Evolutionary conservation across 1,284 basidiomycete genomes (phyloP).

Genomic region (Vanrija humicola): DNA sequence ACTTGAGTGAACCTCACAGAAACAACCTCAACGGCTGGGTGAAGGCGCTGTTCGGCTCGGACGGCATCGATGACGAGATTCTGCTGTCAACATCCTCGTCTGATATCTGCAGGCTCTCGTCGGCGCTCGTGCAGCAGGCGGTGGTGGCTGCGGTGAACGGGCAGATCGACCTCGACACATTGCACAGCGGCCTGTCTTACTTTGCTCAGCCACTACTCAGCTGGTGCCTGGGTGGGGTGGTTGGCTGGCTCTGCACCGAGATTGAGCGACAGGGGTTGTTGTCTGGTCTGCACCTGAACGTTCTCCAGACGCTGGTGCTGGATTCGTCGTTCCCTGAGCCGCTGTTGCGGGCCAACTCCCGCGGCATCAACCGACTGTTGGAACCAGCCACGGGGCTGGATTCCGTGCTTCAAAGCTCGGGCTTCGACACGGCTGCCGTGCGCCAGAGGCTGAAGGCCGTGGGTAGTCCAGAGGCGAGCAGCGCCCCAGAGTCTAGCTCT

Average conservation of each 20-base stretch:
- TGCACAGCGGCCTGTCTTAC: conserved; percentile 53
- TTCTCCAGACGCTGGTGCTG: conserved; percentile 40
- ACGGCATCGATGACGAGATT: conserved; percentile 49
- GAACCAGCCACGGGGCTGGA: conserved; percentile 28
- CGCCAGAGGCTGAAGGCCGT: conserved; percentile 22
- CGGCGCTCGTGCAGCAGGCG: conserved; percentile 53
- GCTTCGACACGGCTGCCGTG: conserved; percentile 32
- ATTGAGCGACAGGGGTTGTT: conserved; percentile 40
- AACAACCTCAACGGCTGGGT: conserved; percentile 44
- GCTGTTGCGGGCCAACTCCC: conserved; percentile 30
- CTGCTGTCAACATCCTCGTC: conserved; percentile 49
- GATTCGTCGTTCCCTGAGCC: conserved; percentile 37
- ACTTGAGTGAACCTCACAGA: conserved; percentile 38
- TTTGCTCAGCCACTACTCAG: conserved; percentile 54
- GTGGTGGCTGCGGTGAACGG: conserved; percentile 49
- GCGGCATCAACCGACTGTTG: conserved; percentile 26
- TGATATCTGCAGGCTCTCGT: conserved; percentile 48
- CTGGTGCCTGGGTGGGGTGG: conserved; percentile 53
- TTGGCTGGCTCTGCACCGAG: conserved; percentile 48
- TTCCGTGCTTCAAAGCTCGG: conserved; percentile 33
- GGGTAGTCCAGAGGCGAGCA: conserved; percentile 2
- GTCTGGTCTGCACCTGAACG: conserved; percentile 42
- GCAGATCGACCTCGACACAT: conserved; percentile 52
- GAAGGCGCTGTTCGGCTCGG: conserved; percentile 47
- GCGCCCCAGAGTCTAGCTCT: not conserved